Conservation (phyloP, 176 grass and related monocot species). For the Triticum urartu region DNA sequence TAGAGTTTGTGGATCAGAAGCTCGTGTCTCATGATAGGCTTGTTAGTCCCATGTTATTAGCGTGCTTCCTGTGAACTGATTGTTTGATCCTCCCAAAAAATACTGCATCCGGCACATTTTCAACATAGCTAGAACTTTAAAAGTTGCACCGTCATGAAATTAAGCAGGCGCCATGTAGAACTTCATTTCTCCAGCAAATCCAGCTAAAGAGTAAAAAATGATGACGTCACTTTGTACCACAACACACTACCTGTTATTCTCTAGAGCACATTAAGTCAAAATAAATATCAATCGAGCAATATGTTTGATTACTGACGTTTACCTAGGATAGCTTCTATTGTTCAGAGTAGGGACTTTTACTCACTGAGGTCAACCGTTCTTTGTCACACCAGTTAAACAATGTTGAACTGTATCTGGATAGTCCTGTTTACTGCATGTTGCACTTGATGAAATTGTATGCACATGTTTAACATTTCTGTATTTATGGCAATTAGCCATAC, state of each 20-base stretch:
- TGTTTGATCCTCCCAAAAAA: neutral
- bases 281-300: neutral
- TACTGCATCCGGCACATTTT: neutral
- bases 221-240: neutral
- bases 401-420: neutral
- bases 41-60: neutral
- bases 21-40: neutral
- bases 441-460: neutral
- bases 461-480: neutral
- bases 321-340: neutral
- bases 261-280: neutral
- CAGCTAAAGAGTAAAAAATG: neutral
- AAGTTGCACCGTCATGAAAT: neutral
- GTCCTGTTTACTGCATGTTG: neutral
- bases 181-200: neutral
- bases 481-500: neutral
- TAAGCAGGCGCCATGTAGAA: neutral
- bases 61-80: neutral
- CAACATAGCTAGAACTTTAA: neutral
- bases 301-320: neutral
- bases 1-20: neutral
- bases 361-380: neutral
- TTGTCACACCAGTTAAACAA: neutral
- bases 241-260: neutral
- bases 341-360: neutral